Evolutionary conservation across 1,139 yeast species (phyloP).

Genomic region (Magnusiomyces sp.): DNA sequence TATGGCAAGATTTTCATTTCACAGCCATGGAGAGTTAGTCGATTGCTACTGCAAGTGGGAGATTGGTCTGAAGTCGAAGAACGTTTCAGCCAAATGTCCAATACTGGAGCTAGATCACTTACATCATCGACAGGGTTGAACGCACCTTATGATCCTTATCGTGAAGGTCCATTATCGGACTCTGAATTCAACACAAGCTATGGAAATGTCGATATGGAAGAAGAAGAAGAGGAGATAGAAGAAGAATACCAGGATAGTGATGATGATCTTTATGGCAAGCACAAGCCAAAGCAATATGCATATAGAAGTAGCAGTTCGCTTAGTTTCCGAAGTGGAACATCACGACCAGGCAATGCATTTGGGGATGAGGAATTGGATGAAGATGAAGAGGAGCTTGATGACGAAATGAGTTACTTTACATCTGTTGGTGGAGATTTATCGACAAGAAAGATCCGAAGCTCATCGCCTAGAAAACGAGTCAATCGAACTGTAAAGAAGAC

Average conservation of each 20-base stretch:
- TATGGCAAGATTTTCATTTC: constrained; percentile 60
- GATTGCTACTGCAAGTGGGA: constrained; percentile 76
- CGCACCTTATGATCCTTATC: neutral
- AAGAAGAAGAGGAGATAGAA: constrained; percentile 29
- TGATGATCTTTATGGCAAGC: constrained; percentile 3
- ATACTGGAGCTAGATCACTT: neutral
- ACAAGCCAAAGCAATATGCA: constrained; percentile 11
- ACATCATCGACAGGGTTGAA: neutral
- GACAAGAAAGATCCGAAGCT: constrained; percentile 8
- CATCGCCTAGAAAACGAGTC: constrained; percentile 13
- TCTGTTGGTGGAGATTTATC: constrained; percentile 25
- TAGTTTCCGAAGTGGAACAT: constrained; percentile 9
- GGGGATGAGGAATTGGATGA: constrained; percentile 10
- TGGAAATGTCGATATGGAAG: constrained; percentile 16
- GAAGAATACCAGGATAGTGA: constrained; percentile 16
- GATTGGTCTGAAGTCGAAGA: constrained; percentile 26
- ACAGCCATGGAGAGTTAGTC: constrained; percentile 84
- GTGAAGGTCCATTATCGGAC: neutral
- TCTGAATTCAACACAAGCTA: neutral
- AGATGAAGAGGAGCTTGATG: constrained; percentile 24
- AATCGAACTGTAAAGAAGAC: neutral
- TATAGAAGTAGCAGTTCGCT: constrained; percentile 13
- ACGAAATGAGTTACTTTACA: constrained; percentile 44
- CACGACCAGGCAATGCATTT: constrained; percentile 2
- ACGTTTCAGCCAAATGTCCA: neutral